Conservation (phyloP, 305 asterid species). For the Ajuga reptans region DNA sequence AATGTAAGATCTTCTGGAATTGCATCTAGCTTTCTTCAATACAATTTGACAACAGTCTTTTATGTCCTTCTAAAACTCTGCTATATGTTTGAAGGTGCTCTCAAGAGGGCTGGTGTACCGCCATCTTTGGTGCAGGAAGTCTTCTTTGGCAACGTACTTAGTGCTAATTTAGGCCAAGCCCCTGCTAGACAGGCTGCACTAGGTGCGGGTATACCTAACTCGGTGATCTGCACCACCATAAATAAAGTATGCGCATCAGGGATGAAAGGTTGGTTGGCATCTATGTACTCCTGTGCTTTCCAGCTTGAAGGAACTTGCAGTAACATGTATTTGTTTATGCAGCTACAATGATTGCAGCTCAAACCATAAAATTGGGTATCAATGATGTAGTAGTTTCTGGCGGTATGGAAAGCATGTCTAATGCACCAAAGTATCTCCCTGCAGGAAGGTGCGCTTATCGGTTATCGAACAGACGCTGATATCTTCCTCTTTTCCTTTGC, state of each 20-base stretch:
- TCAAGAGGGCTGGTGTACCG: conserved; percentile 68
- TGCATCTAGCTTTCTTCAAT: background rate
- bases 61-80: background rate
- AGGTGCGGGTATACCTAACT: conserved; percentile 80
- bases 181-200: conserved; percentile 98
- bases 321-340: conserved; percentile 17
- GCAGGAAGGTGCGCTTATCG: conserved; percentile 52
- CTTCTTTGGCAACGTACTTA: conserved; percentile 88
- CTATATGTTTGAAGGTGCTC: conserved; percentile 55
- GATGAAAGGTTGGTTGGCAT: conserved; percentile 62
- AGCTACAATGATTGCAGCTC: conserved; percentile 93
- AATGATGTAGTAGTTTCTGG: conserved; percentile 86
- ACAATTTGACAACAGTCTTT: background rate
- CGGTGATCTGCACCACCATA: conserved; percentile 80
- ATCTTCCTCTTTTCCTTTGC: background rate
- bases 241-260: conserved; percentile 96
- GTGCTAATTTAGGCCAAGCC: conserved; percentile 98
- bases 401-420: conserved; percentile 99
- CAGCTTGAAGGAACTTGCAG: conserved; percentile 13
- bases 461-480: background rate
- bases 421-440: conserved; percentile 75
- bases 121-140: conserved; percentile 89
- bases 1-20: conserved; percentile 33
- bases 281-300: background rate
- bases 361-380: conserved; percentile 57